phyloP scores from a whole-genome alignment of 2,329 filamentous ascomycete genomes.

The Annulohypoxylon truncatum region DNA sequence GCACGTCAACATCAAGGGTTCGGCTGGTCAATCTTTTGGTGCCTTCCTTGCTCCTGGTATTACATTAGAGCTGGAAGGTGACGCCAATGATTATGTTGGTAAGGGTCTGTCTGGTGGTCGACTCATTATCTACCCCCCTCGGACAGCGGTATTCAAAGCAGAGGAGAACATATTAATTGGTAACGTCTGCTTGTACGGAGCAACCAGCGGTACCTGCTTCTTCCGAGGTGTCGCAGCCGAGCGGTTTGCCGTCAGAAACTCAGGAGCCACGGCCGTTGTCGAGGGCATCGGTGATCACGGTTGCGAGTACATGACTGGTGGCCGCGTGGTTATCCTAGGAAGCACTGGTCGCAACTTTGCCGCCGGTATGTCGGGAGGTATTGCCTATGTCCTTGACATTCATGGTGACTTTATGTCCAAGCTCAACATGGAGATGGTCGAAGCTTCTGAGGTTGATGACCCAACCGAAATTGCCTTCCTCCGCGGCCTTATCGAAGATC shows the following conservation, averaged over 20 bases:
- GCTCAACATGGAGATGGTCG: constrained; percentile 98
- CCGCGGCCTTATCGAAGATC: constrained; percentile 92
- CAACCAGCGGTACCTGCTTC: constrained; percentile 90
- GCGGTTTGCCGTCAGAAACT: constrained; percentile 96
- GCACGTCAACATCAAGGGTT: constrained; percentile 95
- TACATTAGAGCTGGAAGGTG: constrained; percentile 93
- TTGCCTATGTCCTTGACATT: constrained; percentile 93
- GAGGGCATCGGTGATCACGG: constrained; percentile 97
- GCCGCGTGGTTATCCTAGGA: constrained; percentile 87
- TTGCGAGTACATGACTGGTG: constrained; percentile 99
- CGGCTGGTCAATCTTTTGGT: constrained; percentile 95
- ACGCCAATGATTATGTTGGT: constrained; percentile 96
- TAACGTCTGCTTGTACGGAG: constrained; percentile 95
- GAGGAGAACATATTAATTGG: constrained; percentile 96
- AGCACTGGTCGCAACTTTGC: constrained; percentile 96
- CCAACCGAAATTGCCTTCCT: constrained; percentile 90
- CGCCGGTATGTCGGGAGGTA: constrained; percentile 98
- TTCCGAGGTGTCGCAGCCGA: constrained; percentile 97
- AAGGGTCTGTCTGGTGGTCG: constrained; percentile 95
- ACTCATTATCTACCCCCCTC: constrained; percentile 91
- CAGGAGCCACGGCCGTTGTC: constrained; percentile 93
- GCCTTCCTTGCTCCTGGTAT: constrained; percentile 93
- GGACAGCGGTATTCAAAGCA: constrained; percentile 90
- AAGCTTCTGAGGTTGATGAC: constrained; percentile 85
- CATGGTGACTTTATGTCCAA: constrained; percentile 90